Conservation (phyloP, 768 basidiomycete species). For the Scleroderma citrinum region DNA sequence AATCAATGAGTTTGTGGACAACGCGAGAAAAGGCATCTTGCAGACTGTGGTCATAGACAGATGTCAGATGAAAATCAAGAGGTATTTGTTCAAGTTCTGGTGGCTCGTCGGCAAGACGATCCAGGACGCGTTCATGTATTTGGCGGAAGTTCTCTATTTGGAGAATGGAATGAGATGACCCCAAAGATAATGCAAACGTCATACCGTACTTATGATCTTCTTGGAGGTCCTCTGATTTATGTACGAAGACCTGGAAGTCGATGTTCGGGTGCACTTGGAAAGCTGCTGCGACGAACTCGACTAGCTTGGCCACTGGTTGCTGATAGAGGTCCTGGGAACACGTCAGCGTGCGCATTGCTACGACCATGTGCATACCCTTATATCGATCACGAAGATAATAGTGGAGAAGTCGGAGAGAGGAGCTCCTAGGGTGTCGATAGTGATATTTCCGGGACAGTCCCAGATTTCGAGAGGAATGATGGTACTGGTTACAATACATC, state of each 20-base stretch:
- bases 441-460: slow-evolving; percentile 88
- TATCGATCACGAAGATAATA: slow-evolving; percentile 92
- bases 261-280: slow-evolving; percentile 71
- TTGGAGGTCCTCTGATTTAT: slow-evolving; percentile 88
- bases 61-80: slow-evolving; percentile 86
- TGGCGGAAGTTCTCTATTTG: slow-evolving; percentile 80
- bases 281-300: slow-evolving; percentile 74
- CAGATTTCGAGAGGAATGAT: slow-evolving; percentile 91
- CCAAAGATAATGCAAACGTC: slow-evolving; percentile 13
- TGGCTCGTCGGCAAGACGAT: slow-evolving; percentile 72
- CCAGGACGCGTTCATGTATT: slow-evolving; percentile 81
- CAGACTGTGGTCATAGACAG: slow-evolving; percentile 87
- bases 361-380: slow-evolving; percentile 55
- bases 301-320: slow-evolving; percentile 75
- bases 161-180: slow-evolving; percentile 1
- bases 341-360: neutral
- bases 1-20: slow-evolving; percentile 80
- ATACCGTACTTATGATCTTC: slow-evolving; percentile 89
- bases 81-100: slow-evolving; percentile 73
- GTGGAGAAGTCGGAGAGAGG: slow-evolving; percentile 76
- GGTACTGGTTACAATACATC: slow-evolving; percentile 45
- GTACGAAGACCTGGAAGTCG: slow-evolving; percentile 87
- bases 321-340: slow-evolving; percentile 68
- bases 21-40: slow-evolving; percentile 91
- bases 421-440: slow-evolving; percentile 70